These are phyloP conservation scores for Setomelanomma holmii DNA, from an alignment of 2,329 filamentous ascomycete genomes.

Conservation along the genomic window DNA sequence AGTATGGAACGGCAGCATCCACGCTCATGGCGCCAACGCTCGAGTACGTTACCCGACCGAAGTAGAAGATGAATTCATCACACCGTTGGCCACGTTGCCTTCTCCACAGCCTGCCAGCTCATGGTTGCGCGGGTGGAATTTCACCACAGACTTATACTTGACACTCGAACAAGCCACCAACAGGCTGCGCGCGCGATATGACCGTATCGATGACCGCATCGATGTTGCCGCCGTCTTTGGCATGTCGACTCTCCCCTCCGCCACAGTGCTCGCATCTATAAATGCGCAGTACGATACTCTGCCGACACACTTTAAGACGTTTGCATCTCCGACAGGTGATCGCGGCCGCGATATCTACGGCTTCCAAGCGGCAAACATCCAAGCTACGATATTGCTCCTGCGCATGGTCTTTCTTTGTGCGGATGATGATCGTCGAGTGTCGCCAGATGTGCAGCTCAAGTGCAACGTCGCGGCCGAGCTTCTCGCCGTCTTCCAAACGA, in stretches of 20 bases:
- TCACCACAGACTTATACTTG: slow-evolving; percentile 64
- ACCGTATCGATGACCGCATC: slow-evolving; percentile 2
- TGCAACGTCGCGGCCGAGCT: slow-evolving; percentile 49
- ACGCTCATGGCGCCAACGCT: slow-evolving; percentile 51
- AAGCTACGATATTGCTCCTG: slow-evolving; percentile 57
- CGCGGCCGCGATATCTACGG: slow-evolving; percentile 50
- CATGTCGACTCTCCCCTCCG: slow-evolving; percentile 20
- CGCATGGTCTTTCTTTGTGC: slow-evolving; percentile 54
- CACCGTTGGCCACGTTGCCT: slow-evolving; percentile 23
- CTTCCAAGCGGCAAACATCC: slow-evolving; percentile 61
- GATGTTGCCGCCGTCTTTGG: slow-evolving; percentile 17
- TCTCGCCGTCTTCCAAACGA: slow-evolving; percentile 49
- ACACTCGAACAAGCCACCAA: slow-evolving; percentile 58
- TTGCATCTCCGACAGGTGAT: slow-evolving; percentile 37
- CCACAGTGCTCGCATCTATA: slow-evolving; percentile 24
- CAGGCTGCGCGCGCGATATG: slow-evolving; percentile 26
- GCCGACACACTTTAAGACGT: slow-evolving; percentile 31
- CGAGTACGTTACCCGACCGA: slow-evolving; percentile 60
- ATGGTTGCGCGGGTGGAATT: slow-evolving; percentile 66
- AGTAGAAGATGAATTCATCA: slow-evolving; percentile 56
- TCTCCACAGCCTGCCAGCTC: slow-evolving; percentile 13
- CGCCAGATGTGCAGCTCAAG: slow-evolving; percentile 51
- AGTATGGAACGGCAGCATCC: slow-evolving; percentile 55
- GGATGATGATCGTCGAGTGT: slow-evolving; percentile 13
- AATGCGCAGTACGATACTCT: slow-evolving; percentile 10